Percentiles rank a stretch among this genome's conserved stretches.
These are phyloP conservation scores for Rubia yunnanensis DNA, from an alignment of 257 asterid genomes.

Conservation along the genomic window DNA sequence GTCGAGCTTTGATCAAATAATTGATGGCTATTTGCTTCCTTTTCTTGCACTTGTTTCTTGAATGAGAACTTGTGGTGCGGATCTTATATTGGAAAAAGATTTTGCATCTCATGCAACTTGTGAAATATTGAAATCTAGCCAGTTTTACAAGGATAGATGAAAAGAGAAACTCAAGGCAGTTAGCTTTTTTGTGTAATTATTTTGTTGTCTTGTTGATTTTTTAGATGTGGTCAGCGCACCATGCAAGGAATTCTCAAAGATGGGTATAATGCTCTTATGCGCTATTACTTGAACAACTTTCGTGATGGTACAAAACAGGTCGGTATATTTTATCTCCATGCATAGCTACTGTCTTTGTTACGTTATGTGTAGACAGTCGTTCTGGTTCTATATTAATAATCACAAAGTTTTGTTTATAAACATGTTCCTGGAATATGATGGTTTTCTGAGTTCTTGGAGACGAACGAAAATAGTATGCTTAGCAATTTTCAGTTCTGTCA, in stretches of 20 bases:
- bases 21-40: too few relatives aligned
- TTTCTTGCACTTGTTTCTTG: neutral
- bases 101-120: neutral
- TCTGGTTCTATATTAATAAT: neutral
- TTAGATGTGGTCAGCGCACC: conserved; percentile 77
- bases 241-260: conserved; percentile 62
- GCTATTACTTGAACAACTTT: conserved; percentile 89
- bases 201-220: conserved; percentile 14
- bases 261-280: conserved; percentile 59
- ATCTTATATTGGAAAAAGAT: neutral
- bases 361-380: neutral
- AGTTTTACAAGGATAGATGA: neutral
- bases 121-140: neutral
- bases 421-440: neutral
- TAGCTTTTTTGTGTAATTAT: neutral
- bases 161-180: neutral
- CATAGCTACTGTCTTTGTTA: neutral
- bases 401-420: neutral
- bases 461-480: neutral
- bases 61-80: neutral
- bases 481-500: neutral
- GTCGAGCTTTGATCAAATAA: neutral
- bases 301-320: conserved; percentile 95
- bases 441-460: neutral
- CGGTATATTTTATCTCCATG: conserved; percentile 19